Base-by-base conservation (phyloP, 371 early-diverging fungal species). In the Mucor indicus region DNA sequence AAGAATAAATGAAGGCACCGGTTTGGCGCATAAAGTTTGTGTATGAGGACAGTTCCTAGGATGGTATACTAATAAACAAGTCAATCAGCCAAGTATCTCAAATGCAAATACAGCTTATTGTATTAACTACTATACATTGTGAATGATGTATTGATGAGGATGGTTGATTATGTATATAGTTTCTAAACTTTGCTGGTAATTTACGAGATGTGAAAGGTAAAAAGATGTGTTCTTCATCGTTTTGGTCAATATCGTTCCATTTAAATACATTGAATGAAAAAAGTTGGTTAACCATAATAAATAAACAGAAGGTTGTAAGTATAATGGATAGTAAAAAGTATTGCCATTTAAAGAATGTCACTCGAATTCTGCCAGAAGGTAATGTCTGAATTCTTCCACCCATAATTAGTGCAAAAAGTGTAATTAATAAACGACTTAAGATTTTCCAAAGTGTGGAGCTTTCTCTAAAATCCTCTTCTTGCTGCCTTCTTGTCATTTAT, bases 1-100 rank as follows among this genome's bases (percentile, higher is more conserved):
- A 64, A 80, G 65, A 54, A 80, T 80, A 48, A 80, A 80, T 24
- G 77, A 75, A 15, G 80, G 80, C 5, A 80, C 67, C 30, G 72
- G 69, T 42, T 75, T 80, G 44, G 77, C 77, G 36, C 80, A 80
- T 10, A 66, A 60, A 54, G 62, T 42, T 65, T 56, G 32, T 44
- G 33, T 11, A 38, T 63, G 55, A 16, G 69, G 70, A 54, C 77
- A 77, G 16, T 67, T 66, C 3, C 72, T 65, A 20, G 80, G 75
- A 54, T 64, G 75, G 44, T 79, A 77, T 22, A 76, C 68, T 10
- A 52, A 22, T 25, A 40, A 42, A 24, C 5, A 39, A 7, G 12
- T n/a, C 38, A 19, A 12, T 4, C 6, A 29, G 30, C 12, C 30
- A 29, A 8, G n/a, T 33, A 15, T 11, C 4, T 33, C 5, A 11